These are phyloP conservation scores for Ricinus communis DNA, from an alignment of 345 rosid species.

Conservation along the genomic window DNA sequence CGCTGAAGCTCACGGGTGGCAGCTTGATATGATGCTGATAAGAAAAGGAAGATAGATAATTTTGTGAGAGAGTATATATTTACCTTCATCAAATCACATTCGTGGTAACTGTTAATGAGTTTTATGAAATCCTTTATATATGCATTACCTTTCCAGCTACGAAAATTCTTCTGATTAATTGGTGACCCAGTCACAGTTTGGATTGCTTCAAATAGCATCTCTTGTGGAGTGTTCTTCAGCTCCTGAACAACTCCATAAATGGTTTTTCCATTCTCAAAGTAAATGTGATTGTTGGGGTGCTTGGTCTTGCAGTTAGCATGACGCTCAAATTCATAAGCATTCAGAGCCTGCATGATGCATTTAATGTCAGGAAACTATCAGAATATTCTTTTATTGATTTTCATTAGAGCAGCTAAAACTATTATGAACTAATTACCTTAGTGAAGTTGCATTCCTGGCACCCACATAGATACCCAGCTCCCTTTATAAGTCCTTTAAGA, in stretches of 20 bases:
- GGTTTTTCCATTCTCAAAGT: slow-evolving; percentile 69
- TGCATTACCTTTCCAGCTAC: slow-evolving; percentile 52
- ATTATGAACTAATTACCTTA: slow-evolving; percentile 35
- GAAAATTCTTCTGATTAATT: slow-evolving; percentile 60
- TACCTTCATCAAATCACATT: neutral
- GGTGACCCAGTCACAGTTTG: slow-evolving; percentile 51
- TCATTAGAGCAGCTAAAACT: neutral
- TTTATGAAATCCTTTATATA: neutral
- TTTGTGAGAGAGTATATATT: slow-evolving; percentile 10
- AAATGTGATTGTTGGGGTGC: slow-evolving; percentile 70
- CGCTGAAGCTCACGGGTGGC: slow-evolving; percentile 66
- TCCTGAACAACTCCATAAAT: slow-evolving; percentile 65
- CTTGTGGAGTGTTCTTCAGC: slow-evolving; percentile 60
- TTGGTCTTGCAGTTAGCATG: slow-evolving; percentile 74
- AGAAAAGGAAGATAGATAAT: slow-evolving; percentile 1
- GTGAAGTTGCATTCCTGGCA: slow-evolving; percentile 51
- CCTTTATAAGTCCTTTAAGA: slow-evolving; percentile 48
- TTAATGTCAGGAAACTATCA: neutral
- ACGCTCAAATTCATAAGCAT: slow-evolving; percentile 64
- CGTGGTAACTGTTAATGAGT: neutral
- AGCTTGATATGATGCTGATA: slow-evolving; percentile 60
- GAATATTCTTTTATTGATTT: neutral
- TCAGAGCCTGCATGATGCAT: slow-evolving; percentile 45
- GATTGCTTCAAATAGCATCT: slow-evolving; percentile 52
- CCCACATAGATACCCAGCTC: slow-evolving; percentile 58